phyloP scores from a whole-genome alignment of 2,329 filamentous ascomycete genomes.

The Scedosporium aurantiacum region DNA sequence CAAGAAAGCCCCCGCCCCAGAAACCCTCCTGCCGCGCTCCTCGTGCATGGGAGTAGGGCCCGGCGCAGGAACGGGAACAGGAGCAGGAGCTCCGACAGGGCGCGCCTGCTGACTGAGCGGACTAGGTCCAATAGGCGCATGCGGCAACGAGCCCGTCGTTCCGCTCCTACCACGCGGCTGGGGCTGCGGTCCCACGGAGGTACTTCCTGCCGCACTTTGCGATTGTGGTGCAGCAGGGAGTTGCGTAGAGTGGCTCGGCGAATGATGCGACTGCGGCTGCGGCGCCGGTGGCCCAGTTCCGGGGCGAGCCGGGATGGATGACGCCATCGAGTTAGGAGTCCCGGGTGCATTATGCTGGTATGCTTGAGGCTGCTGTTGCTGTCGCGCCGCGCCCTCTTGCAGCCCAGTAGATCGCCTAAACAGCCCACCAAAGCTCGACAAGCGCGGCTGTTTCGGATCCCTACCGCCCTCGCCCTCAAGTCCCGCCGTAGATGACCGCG shows the following conservation, averaged over 20 bases:
- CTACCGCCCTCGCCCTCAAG: slow-evolving; percentile 3
- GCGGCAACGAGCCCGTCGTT: slow-evolving; percentile 11
- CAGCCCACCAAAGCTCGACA: slow-evolving; percentile 8
- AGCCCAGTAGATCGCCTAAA: slow-evolving; percentile 16
- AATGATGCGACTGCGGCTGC: background rate
- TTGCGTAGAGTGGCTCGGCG: background rate
- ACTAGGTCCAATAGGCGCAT: slow-evolving; percentile 1
- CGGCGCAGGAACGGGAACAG: background rate
- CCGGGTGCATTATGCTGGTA: background rate
- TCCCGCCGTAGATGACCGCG: slow-evolving; percentile 18
- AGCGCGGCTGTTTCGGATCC: background rate
- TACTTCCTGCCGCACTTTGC: background rate
- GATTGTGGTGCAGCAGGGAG: background rate
- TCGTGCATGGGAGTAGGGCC: slow-evolving; percentile 3
- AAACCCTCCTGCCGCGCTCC: slow-evolving; percentile 14
- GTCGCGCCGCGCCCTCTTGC: slow-evolving; percentile 9
- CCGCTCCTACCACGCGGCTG: slow-evolving; percentile 11
- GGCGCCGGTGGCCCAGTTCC: background rate
- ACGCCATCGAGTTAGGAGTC: background rate
- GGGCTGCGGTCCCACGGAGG: background rate
- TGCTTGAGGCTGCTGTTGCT: background rate
- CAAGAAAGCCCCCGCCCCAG: slow-evolving; percentile 13
- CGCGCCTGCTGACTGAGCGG: background rate
- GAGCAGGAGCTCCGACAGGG: no score
- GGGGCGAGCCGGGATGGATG: background rate